phyloP scores from a whole-genome alignment of 2,329 filamentous ascomycete species.

The Cladosporium sp. region DNA sequence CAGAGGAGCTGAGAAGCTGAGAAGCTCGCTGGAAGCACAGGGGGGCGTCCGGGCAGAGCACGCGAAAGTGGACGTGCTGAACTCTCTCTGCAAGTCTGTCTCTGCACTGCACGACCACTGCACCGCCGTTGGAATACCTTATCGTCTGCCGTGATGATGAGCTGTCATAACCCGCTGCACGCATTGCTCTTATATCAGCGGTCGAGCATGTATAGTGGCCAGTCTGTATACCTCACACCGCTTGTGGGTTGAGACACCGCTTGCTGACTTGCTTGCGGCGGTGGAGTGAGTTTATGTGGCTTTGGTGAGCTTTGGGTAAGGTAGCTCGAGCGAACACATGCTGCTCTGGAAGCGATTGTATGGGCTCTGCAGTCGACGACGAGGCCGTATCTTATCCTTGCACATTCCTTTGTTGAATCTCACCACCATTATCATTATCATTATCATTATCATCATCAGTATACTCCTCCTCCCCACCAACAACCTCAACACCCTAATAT shows the following conservation, averaged over 20 bases:
- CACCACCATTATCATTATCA: not conserved
- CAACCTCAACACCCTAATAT: not conserved
- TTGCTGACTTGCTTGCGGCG: not conserved
- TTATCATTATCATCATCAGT: not conserved
- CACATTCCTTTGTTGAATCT: not conserved
- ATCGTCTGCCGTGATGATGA: not conserved
- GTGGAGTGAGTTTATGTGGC: not conserved
- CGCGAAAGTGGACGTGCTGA: not conserved
- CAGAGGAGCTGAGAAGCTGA: not conserved
- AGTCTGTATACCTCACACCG: constrained; percentile 8
- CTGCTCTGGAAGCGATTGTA: not conserved
- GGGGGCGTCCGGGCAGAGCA: not conserved
- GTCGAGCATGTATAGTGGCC: constrained; percentile 3
- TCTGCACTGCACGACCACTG: not conserved
- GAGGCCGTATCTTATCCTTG: not conserved
- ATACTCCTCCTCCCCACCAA: not conserved
- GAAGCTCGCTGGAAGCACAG: constrained; percentile 6
- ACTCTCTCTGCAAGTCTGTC: not conserved
- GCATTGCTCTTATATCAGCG: constrained; percentile 4
- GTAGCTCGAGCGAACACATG: not conserved
- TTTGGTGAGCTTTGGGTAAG: not conserved
- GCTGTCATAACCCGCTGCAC: not conserved
- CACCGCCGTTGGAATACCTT: not conserved
- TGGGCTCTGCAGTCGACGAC: not conserved
- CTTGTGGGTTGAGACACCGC: not conserved